phyloP scores from a whole-genome alignment of 306 rosid genomes.

The Citrullus amarus region DNA sequence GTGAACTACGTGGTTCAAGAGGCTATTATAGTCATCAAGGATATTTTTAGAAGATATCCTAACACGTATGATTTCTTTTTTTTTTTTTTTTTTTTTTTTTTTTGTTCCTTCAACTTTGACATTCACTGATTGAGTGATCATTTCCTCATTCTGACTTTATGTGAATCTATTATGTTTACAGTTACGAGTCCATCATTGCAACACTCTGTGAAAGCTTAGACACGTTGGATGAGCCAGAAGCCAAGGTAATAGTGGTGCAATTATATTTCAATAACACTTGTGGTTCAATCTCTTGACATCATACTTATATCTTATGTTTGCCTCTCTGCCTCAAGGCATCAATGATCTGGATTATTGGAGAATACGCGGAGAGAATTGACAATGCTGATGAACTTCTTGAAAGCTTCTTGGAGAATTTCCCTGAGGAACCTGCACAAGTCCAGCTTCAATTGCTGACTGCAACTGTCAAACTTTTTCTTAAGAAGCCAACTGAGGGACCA shows the following conservation, averaged over 20 bases:
- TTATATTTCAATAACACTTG: neutral
- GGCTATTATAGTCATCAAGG: constrained; percentile 99
- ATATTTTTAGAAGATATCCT: constrained; percentile 97
- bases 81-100: neutral
- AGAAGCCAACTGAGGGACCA: constrained; percentile 98
- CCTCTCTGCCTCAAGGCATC: constrained; percentile 48
- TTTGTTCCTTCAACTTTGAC: neutral
- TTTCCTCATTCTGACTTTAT: constrained; percentile 9
- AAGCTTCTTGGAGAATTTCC: constrained; percentile 88
- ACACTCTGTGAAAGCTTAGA: constrained; percentile 97
- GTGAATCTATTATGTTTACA: constrained; percentile 21
- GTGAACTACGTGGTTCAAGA: constrained; percentile 99
- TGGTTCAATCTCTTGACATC: neutral
- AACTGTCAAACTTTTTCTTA: constrained; percentile 95
- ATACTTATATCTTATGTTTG: neutral
- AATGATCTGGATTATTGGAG: constrained; percentile 99
- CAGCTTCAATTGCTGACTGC: constrained; percentile 95
- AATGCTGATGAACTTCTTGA: constrained; percentile 99
- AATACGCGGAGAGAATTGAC: constrained; percentile 98
- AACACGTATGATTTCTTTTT: constrained; percentile 55
- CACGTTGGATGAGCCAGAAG: constrained; percentile 98
- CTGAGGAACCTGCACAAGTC: constrained; percentile 98
- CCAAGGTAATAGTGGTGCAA: constrained; percentile 54
- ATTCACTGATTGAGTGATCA: constrained; percentile 2
- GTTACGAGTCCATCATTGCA: constrained; percentile 98